Percentiles rank a stretch among this genome's conserved stretches.
Evolutionary conservation across 2,329 filamentous ascomycete genomes (phyloP).

Genomic region (Sporothrix phasma): DNA sequence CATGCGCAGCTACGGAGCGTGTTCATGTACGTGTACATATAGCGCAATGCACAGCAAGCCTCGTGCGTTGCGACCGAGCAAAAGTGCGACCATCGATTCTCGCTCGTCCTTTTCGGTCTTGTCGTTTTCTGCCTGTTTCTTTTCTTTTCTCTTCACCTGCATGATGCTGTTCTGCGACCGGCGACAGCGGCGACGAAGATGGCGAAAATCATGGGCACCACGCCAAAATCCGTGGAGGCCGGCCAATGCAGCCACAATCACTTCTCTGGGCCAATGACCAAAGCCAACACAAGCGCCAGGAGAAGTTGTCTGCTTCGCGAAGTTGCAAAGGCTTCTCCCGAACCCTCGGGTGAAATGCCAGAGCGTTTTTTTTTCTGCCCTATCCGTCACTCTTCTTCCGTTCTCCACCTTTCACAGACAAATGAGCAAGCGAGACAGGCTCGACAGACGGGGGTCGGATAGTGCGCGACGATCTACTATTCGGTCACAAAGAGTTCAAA

Average conservation of each 20-base stretch:
- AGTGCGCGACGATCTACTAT: background rate
- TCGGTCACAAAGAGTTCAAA: no score
- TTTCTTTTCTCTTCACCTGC: background rate
- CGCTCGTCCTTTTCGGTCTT: background rate
- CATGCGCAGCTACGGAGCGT: background rate
- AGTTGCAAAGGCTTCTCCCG: background rate
- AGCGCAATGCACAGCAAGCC: background rate
- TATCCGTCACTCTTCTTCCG: background rate
- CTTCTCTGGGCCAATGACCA: background rate
- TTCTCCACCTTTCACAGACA: background rate
- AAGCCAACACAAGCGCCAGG: background rate
- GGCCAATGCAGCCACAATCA: background rate
- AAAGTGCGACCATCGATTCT: background rate
- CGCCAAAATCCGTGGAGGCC: background rate
- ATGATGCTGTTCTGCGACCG: background rate
- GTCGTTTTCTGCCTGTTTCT: background rate
- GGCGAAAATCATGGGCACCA: background rate
- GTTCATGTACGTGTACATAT: background rate
- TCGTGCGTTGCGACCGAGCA: background rate
- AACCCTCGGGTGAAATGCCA: constrained; percentile 2
- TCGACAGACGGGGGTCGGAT: background rate
- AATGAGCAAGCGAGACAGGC: background rate
- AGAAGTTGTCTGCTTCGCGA: background rate
- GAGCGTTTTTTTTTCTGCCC: background rate
- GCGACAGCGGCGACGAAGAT: background rate